Evolutionary conservation across 2,329 filamentous ascomycete genomes (phyloP), one percentile per base, ranked within the genome.

Genomic region (Talaromyces sp.): DNA sequence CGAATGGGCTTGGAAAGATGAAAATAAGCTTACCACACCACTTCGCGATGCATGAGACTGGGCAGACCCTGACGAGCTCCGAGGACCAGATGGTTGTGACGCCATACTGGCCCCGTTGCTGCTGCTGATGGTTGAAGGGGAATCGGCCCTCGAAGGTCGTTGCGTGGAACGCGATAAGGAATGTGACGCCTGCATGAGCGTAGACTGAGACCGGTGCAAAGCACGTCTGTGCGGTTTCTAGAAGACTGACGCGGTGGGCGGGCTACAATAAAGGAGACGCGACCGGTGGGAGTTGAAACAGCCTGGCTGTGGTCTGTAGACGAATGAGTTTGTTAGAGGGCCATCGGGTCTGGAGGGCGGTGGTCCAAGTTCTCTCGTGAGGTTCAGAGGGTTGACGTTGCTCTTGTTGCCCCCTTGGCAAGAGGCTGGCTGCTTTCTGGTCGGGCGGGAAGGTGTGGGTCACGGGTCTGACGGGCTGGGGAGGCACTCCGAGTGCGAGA

Each of bases 11-110:
- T n/a, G 39, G 22, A 31, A n/a, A 9, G 35, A 59, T n/a, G 27
- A 48, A 56, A 62, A 39, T 33, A 37, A 86, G 33, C 86, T 82
- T 76, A 90, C 87, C 80, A 86, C 87, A 68, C 80, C 78, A 70
- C 82, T 82, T 71, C 84, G 82, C 67, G 82, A 81, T 58, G 81
- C 79, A 62, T 82, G 81, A 9, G 89, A 87, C 73, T 88, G 87
- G 65, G 79, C 83, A 6, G 90, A 93, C 37, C 87, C 84, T 54
- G 86, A 87, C 9, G 89, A 90, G 35, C 84, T 82, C 66, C 90
- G 87, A 66, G 86, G 81, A 68, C 87, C 87, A 68, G 86, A 81
- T 64, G 81, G 77, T 65, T 79, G 83, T 39, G 89, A 88, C 60
- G 88, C 89, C 68, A 67, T 67, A 43, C 57, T 66, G 45, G 64